Conservation (phyloP, 176 grass and related monocot genomes). For the Thinopyrum elongatum region DNA sequence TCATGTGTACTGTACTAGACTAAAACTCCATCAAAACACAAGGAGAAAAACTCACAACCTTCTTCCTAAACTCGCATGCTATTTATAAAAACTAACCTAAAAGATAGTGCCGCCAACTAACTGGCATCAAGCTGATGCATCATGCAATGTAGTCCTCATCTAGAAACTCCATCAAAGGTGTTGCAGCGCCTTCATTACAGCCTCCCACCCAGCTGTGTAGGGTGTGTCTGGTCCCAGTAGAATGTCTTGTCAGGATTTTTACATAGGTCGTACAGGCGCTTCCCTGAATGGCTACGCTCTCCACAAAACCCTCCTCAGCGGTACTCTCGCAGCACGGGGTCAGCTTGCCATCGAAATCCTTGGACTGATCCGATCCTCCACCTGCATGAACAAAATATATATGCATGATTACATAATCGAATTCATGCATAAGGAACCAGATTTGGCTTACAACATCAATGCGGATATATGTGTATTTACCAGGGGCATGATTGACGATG, state of each 20-base stretch:
- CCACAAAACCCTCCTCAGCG: not conserved
- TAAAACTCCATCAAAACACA: too few species aligned
- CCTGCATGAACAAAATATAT: not conserved
- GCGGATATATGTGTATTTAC: not conserved
- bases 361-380: not conserved
- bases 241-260: not conserved
- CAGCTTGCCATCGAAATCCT: not conserved
- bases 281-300: not conserved
- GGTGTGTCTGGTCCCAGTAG: not conserved
- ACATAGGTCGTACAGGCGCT: not conserved
- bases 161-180: not conserved
- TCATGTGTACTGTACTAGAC: too few species aligned
- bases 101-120: too few species aligned
- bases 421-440: not conserved
- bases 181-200: not conserved
- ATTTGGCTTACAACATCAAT: too few species aligned
- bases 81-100: too few species aligned
- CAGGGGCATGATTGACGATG: not conserved
- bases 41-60: too few species aligned
- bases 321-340: not conserved
- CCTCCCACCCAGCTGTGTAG: not conserved
- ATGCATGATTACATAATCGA: not conserved
- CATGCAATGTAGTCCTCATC: too few species aligned
- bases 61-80: too few species aligned
- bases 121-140: too few species aligned